Conservation (phyloP, 2,329 filamentous ascomycete species). For the Shiraia bambusicola region DNA sequence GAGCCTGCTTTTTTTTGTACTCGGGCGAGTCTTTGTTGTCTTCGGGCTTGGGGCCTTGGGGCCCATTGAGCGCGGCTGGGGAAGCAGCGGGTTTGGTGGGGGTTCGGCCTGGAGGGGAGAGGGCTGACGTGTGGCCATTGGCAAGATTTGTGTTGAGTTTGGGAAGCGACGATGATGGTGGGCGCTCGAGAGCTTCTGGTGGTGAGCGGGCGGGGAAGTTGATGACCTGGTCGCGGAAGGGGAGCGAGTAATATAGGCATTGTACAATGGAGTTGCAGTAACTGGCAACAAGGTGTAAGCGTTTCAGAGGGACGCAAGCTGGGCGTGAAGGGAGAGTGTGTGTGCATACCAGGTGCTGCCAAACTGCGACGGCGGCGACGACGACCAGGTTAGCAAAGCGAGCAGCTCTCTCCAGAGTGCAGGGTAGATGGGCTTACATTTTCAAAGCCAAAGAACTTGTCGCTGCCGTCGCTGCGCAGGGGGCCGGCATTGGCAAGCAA, state of each 20-base stretch:
- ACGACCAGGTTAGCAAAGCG: slow-evolving; percentile 21
- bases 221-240: slow-evolving; percentile 91
- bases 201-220: slow-evolving; percentile 79
- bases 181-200: slow-evolving; percentile 65
- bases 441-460: slow-evolving; percentile 98
- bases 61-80: slow-evolving; percentile 56
- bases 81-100: slow-evolving; percentile 43
- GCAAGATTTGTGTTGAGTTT: slow-evolving; percentile 44
- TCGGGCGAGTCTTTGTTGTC: slow-evolving; percentile 94
- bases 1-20: slow-evolving; percentile 95
- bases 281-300: slow-evolving; percentile 52
- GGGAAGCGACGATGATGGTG: slow-evolving; percentile 43
- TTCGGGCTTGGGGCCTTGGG: slow-evolving; percentile 69
- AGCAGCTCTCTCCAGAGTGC: slow-evolving; percentile 6
- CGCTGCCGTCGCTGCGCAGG: slow-evolving; percentile 81
- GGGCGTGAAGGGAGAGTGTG: slow-evolving; percentile 2
- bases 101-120: slow-evolving; percentile 58
- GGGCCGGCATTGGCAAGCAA: slow-evolving; percentile 84
- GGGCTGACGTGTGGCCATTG: slow-evolving; percentile 43
- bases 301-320: slow-evolving; percentile 3
- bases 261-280: slow-evolving; percentile 99
- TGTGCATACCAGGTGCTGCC: slow-evolving; percentile 86
- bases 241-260: slow-evolving; percentile 91
- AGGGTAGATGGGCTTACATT: slow-evolving; percentile 67
- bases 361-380: slow-evolving; percentile 61